A percentile compares a stretch with the other conserved stretches of the same genome.
Evolutionary conservation across 192 early-diverging fungal species (phyloP).

Genomic region (Entomortierella parvispora): DNA sequence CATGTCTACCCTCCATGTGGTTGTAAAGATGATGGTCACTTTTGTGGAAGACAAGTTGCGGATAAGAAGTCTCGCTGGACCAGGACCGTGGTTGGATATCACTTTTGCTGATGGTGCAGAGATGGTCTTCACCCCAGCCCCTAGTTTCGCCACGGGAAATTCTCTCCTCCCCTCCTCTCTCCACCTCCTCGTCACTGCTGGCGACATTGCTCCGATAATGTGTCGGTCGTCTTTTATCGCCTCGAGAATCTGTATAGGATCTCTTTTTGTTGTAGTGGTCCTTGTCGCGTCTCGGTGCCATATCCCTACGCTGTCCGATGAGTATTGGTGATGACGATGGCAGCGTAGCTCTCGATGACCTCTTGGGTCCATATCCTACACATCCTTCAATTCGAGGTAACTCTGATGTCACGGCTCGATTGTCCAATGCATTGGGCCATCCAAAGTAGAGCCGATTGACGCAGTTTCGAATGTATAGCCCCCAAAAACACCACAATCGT

Average conservation of each 20-base stretch:
- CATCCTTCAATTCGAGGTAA: conserved; percentile 17
- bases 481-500: conserved; percentile 34
- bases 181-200: conserved; percentile 15
- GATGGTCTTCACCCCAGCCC: no score
- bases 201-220: conserved; percentile 1
- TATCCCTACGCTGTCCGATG: conserved; percentile 11
- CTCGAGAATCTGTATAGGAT: no score
- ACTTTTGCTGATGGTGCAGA: no score
- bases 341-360: neutral
- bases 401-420: conserved; percentile 14
- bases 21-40: no score
- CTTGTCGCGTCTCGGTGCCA: no score
- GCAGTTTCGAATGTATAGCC: conserved; percentile 21
- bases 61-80: no score
- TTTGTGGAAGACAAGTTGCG: no score
- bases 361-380: conserved; percentile 20
- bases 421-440: conserved; percentile 15
- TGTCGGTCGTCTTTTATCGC: no score
- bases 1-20: neutral
- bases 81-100: no score
- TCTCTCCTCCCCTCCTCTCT: neutral
- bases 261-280: no score
- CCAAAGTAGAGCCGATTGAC: conserved; percentile 24
- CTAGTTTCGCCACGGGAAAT: no score
- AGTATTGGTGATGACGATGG: neutral